Evolutionary conservation across 768 basidiomycete species (phyloP), one percentile per base, ranked within the genome.

Genomic region (Rubroboletus satanas): DNA sequence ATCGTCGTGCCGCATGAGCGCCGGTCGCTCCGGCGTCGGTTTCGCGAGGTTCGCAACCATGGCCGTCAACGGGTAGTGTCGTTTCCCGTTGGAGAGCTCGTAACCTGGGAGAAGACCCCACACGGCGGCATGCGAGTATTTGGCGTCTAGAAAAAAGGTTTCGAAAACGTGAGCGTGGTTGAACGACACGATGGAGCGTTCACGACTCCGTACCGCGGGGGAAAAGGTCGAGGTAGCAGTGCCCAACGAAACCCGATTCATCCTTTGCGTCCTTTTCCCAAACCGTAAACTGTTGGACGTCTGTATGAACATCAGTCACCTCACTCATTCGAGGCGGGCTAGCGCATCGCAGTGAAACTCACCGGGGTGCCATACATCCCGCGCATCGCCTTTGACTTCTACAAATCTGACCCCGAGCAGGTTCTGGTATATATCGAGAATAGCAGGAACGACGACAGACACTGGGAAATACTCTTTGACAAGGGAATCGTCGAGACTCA

Each of bases 21-120:
- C 90, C 2, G 90, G 90, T 55, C 85, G 84, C 7, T 85, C 83
- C 1, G 85, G 82, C 1, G 90, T 91, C 4, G 89, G 79, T 66
- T 94, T 95, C 5, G 92, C 89, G 10, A 95, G 80, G 68, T 93
- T 94, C 37, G 93, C 92, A 7, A 94, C 93, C 92, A 94, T 94
- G 4, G 87, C 87, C 1, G 85, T 71, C 47, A 90, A 69, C 3
- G 91, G 91, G 67, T 90, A 92, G 65, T 77, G 77, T 31, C 88
- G 79, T 48, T 77, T 77, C 41, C 84, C 85, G 52, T 82, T 71
- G 0, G 78, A 55, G 23, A 71, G 75, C 42, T 80, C 75, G 64
- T 84, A 87, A 14, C 92, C 90, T 0, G 85, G 73, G 6, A 88
- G 75, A 29, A 93, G 74, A 7, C 81, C 77, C 88, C 90, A 94